Evolutionary conservation across 768 basidiomycete genomes (phyloP).

Genomic region (Saitozyma podzolica): DNA sequence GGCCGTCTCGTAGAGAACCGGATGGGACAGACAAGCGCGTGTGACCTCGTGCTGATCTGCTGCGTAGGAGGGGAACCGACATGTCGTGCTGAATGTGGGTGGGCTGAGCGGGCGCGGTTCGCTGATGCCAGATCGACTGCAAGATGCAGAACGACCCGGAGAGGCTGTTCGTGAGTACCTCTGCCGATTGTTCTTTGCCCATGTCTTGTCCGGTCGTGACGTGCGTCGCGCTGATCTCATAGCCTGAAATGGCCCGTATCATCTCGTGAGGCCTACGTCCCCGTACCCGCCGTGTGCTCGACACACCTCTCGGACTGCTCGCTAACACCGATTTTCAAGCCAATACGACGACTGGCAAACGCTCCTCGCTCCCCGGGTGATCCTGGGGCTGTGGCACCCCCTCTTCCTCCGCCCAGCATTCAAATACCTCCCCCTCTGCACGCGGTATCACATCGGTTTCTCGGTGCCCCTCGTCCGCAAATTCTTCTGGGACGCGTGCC

Average conservation of each 20-base stretch:
- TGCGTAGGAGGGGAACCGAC: conserved; percentile 46
- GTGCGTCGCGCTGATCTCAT: conserved; percentile 5
- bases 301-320: background rate
- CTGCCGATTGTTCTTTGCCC: background rate
- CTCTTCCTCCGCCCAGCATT: conserved; percentile 50
- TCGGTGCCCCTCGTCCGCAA: conserved; percentile 41
- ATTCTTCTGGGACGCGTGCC: conserved; percentile 51
- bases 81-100: conserved; percentile 50
- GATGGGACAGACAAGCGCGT: too few species aligned
- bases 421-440: conserved; percentile 43
- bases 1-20: background rate
- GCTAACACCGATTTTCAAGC: conserved; percentile 2
- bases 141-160: conserved; percentile 53
- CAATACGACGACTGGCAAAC: conserved; percentile 34
- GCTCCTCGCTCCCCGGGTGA: conserved; percentile 46
- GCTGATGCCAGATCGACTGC: conserved; percentile 48
- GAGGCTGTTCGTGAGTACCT: conserved; percentile 43
- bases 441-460: conserved; percentile 52
- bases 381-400: conserved; percentile 54
- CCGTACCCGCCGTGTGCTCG: too few species aligned
- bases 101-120: background rate
- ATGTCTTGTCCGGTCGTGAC: background rate
- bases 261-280: conserved; percentile 25
- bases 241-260: conserved; percentile 51
- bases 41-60: conserved; percentile 10